A percentile compares a stretch with the other conserved stretches of the same genome.
Conservation (phyloP, 305 asterid genomes). For the Fraxinus floribunda region DNA sequence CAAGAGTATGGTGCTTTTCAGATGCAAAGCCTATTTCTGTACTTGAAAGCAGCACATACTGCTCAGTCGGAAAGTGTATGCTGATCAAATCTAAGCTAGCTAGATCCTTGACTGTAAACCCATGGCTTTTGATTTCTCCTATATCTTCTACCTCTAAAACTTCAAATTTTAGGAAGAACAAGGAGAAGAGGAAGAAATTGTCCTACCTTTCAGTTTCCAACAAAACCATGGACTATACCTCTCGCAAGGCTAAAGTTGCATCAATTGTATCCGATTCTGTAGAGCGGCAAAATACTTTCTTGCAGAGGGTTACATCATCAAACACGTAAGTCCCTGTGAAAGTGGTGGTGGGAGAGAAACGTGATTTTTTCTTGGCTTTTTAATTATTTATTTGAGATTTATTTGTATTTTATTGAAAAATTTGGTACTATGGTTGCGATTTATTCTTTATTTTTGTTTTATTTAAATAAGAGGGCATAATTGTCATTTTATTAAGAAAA, state of each 20-base stretch:
- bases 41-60: constrained; percentile 52
- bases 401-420: too few relatives aligned
- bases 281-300: constrained; percentile 23
- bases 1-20: constrained; percentile 41
- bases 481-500: too few relatives aligned
- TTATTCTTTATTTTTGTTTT: too few relatives aligned
- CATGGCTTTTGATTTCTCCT: constrained; percentile 46
- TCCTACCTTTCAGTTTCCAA: constrained; percentile 21
- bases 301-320: constrained; percentile 21
- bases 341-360: too few relatives aligned
- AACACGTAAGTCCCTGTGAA: background rate
- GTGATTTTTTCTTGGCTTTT: too few relatives aligned
- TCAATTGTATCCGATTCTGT: constrained; percentile 1
- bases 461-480: too few relatives aligned
- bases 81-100: constrained; percentile 28
- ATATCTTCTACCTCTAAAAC: constrained; percentile 27
- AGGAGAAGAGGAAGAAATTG: constrained; percentile 32
- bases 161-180: constrained; percentile 24
- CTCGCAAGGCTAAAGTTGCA: constrained; percentile 18
- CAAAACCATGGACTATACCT: constrained; percentile 3
- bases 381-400: too few relatives aligned
- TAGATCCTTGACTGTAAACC: constrained; percentile 34
- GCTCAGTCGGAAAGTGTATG: constrained; percentile 37
- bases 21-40: constrained; percentile 58
- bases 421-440: too few relatives aligned